These are phyloP conservation scores for Apophysomyces variabilis DNA, from an alignment of 371 early-diverging fungal genomes.

Conservation along the genomic window DNA sequence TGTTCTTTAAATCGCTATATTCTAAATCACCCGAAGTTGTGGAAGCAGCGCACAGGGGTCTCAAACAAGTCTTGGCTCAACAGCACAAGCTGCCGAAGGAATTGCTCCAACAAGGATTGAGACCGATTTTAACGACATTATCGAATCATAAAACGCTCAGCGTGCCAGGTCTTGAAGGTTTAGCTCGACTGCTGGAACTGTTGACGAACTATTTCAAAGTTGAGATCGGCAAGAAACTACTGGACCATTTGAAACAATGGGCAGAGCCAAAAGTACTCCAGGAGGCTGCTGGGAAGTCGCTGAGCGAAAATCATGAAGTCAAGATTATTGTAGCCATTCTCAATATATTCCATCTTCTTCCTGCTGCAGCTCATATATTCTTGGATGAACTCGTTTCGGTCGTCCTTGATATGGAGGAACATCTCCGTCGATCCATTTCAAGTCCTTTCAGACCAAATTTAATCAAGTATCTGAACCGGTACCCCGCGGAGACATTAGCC, in stretches of 20 bases:
- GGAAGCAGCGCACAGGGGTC: conserved; percentile 92
- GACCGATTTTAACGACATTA: conserved; percentile 94
- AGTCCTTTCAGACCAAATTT: conserved; percentile 94
- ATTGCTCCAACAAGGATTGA: conserved; percentile 93
- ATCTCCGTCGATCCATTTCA: conserved; percentile 79
- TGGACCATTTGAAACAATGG: conserved; percentile 95
- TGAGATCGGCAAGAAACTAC: conserved; percentile 96
- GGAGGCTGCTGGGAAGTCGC: conserved; percentile 77
- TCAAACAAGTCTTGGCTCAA: conserved; percentile 86
- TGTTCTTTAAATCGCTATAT: conserved; percentile 98
- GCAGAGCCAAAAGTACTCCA: conserved; percentile 85
- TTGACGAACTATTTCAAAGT: conserved; percentile 98
- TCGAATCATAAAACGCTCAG: conserved; percentile 93
- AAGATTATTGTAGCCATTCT: conserved; percentile 93
- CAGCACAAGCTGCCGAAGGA: conserved; percentile 95
- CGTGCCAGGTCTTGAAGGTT: conserved; percentile 90
- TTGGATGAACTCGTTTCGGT: conserved; percentile 87
- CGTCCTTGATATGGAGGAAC: conserved; percentile 84
- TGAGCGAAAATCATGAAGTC: conserved; percentile 91
- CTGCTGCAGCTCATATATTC: conserved; percentile 90
- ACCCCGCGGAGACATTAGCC: conserved; percentile 81
- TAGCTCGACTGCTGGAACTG: conserved; percentile 91
- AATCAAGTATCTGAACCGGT: conserved; percentile 88
- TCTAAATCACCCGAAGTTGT: conserved; percentile 92
- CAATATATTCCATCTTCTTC: conserved; percentile 92